Percentiles rank a stretch among this genome's conserved stretches.
phyloP scores from a whole-genome alignment of 805 yeast species.

The Millerozyma acaciae region DNA sequence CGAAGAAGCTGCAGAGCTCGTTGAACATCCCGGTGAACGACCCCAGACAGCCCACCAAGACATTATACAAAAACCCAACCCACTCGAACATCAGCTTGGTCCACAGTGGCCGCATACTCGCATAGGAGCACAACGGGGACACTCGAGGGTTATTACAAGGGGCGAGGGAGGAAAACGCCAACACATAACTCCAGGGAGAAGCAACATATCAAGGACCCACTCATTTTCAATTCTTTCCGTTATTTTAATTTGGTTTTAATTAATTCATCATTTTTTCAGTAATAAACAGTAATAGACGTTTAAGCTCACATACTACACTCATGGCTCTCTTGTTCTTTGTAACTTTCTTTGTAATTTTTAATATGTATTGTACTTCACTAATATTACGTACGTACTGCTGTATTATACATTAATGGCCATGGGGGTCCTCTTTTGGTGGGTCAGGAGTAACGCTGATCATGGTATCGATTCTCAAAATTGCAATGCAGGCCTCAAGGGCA shows the following conservation, averaged over 20 bases:
- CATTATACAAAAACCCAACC: constrained; percentile 3
- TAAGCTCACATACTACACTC: too few relatives aligned
- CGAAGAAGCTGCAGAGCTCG: constrained; percentile 7
- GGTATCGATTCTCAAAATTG: constrained; percentile 95
- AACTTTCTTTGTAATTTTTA: too few relatives aligned
- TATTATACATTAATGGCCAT: constrained; percentile 58
- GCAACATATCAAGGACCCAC: too few relatives aligned
- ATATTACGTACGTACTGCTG: not conserved
- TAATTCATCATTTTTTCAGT: too few relatives aligned
- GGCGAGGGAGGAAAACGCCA: too few relatives aligned
- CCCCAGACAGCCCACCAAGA: constrained; percentile 4
- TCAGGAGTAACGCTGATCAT: constrained; percentile 98
- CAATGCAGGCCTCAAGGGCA: constrained; percentile 97
- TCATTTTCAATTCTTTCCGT: too few relatives aligned
- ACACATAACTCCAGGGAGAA: too few relatives aligned
- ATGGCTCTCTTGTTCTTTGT: too few relatives aligned
- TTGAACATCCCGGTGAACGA: constrained; percentile 6
- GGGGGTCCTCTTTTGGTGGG: constrained; percentile 86
- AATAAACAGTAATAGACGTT: too few relatives aligned
- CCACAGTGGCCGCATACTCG: constrained; percentile 11
- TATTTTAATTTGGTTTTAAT: too few relatives aligned
- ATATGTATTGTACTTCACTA: not conserved
- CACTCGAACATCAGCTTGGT: constrained; percentile 5
- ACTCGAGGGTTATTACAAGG: too few relatives aligned
- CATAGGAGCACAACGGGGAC: too few relatives aligned